Evolutionary conservation across 1,284 basidiomycete genomes (phyloP).

Genomic region (Gomphus bonarii): DNA sequence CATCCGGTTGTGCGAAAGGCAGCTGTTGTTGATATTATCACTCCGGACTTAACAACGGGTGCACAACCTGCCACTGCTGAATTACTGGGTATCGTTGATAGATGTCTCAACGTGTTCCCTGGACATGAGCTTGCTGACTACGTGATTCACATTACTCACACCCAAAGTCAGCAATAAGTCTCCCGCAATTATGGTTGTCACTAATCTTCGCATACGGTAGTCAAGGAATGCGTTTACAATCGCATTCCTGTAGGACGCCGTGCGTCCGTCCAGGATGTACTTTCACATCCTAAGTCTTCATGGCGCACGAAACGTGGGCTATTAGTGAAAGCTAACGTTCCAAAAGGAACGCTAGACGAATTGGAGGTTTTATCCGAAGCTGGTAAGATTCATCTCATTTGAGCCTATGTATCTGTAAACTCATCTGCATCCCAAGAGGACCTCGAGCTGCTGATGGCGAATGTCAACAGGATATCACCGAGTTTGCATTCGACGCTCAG

Average conservation of each 20-base stretch:
- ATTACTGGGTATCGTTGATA: conserved; percentile 53
- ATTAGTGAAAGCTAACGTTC: conserved; percentile 33
- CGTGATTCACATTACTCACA: conserved; percentile 67
- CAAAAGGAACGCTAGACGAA: conserved; percentile 57
- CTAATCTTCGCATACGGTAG: conserved; percentile 29
- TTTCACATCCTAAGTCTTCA: conserved; percentile 53
- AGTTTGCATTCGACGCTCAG: conserved; percentile 35
- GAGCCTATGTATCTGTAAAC: background rate
- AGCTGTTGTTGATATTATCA: conserved; percentile 73
- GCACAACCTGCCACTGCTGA: conserved; percentile 59
- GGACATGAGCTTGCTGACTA: conserved; percentile 45
- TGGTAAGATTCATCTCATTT: conserved; percentile 26
- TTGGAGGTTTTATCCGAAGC: conserved; percentile 55
- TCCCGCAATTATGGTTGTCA: background rate
- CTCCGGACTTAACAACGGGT: conserved; percentile 51
- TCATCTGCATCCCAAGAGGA: conserved; percentile 19
- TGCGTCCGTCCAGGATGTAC: conserved; percentile 44
- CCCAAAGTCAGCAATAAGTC: conserved; percentile 39
- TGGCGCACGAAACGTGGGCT: conserved; percentile 57
- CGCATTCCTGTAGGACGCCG: conserved; percentile 48
- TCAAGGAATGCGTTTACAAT: conserved; percentile 51
- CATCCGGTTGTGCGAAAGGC: conserved; percentile 64
- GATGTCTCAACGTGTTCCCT: conserved; percentile 61
- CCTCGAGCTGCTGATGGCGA: conserved; percentile 42
- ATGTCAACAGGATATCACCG: conserved; percentile 53